phyloP scores from a whole-genome alignment of 495 filamentous ascomycete species.

The Penicillium soppii region DNA sequence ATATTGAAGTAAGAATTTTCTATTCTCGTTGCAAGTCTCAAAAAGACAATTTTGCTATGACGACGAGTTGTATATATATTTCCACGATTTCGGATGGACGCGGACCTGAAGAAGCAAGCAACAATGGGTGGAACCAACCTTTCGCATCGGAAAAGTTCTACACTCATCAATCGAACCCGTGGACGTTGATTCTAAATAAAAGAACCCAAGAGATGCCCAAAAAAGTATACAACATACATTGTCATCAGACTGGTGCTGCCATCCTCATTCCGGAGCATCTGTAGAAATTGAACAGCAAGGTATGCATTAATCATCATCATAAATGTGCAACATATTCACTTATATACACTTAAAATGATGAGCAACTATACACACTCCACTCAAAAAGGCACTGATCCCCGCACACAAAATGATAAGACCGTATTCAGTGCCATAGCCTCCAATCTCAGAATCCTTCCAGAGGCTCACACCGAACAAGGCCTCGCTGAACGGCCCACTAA shows the following conservation, averaged over 20 bases:
- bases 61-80: neutral
- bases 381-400: conserved; percentile 33
- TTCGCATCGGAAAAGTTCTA: no score
- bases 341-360: conserved; percentile 11
- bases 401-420: conserved; percentile 43
- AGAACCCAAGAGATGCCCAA: no score
- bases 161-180: no score
- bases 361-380: conserved; percentile 30
- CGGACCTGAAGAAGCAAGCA: no score
- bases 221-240: no score
- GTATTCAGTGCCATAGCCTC: conserved; percentile 41
- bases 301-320: conserved; percentile 1
- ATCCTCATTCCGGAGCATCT: neutral
- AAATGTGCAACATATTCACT: neutral
- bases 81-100: neutral
- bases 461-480: conserved; percentile 37
- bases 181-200: no score
- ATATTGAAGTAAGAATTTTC: no score
- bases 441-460: conserved; percentile 18
- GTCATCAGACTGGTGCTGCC: no score
- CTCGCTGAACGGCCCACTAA: conserved; percentile 59
- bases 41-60: no score
- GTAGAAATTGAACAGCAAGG: neutral
- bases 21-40: no score
- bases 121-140: no score